Evolutionary conservation across 1,284 basidiomycete species (phyloP).

Genomic region (Pseudozyma tsukubaensis): DNA sequence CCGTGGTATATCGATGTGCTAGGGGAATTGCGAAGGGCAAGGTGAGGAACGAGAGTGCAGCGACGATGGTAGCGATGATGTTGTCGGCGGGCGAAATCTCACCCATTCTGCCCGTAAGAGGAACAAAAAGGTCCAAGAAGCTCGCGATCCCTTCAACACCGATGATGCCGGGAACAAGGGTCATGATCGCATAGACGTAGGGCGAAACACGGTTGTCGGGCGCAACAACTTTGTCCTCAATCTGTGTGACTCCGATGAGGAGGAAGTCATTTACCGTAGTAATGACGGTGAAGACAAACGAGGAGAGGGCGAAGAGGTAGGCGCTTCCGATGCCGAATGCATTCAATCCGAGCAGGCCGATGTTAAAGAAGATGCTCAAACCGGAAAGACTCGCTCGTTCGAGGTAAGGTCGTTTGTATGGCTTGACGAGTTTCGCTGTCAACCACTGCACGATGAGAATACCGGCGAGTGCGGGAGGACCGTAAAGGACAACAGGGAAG

Average conservation of each 20-base stretch:
- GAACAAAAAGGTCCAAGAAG: conserved; percentile 87
- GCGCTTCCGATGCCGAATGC: conserved; percentile 77
- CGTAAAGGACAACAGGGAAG: conserved; percentile 80
- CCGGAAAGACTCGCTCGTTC: conserved; percentile 61
- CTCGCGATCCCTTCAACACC: conserved; percentile 79
- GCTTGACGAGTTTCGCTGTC: conserved; percentile 73
- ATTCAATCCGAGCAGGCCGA: conserved; percentile 70
- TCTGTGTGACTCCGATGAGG: conserved; percentile 51
- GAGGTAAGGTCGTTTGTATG: conserved; percentile 57
- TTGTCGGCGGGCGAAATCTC: conserved; percentile 77
- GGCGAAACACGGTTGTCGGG: conserved; percentile 59
- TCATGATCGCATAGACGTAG: conserved; percentile 51
- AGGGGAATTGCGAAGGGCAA: conserved; percentile 76
- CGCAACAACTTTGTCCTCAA: conserved; percentile 52
- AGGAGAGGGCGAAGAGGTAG: conserved; percentile 76
- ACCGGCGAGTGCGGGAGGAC: conserved; percentile 75
- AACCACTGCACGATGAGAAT: conserved; percentile 77
- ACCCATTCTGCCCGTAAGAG: conserved; percentile 76
- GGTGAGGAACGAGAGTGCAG: conserved; percentile 73
- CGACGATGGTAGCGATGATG: conserved; percentile 79
- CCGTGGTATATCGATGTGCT: conserved; percentile 76
- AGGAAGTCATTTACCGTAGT: conserved; percentile 62
- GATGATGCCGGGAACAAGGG: conserved; percentile 75
- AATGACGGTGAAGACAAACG: conserved; percentile 71
- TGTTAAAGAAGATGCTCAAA: conserved; percentile 51